These are phyloP conservation scores for Magnolia sinica DNA, from an alignment of 164 flowering plant genomes.

Conservation along the genomic window DNA sequence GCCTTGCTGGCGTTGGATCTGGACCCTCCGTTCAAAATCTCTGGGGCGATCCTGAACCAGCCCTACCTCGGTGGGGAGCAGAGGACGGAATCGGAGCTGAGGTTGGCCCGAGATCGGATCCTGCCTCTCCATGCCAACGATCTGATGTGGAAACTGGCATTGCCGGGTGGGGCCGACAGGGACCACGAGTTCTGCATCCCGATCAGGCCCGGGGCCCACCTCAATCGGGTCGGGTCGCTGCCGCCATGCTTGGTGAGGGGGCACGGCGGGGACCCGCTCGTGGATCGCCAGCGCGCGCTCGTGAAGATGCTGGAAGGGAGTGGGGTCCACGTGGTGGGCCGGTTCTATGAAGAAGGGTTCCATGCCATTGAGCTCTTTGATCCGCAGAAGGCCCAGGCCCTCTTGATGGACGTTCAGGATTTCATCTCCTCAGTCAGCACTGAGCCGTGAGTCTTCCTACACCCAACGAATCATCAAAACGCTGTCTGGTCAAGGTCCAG, in stretches of 20 bases:
- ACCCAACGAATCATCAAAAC: too few relatives aligned
- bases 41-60: constrained; percentile 55
- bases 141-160: constrained; percentile 47
- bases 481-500: too few relatives aligned
- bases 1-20: constrained; percentile 35
- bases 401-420: constrained; percentile 19
- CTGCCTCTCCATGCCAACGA: constrained; percentile 39
- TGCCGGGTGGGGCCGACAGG: constrained; percentile 51
- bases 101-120: constrained; percentile 28
- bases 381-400: constrained; percentile 3
- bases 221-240: constrained; percentile 35
- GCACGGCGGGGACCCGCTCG: constrained; percentile 15
- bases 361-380: constrained; percentile 32
- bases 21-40: constrained; percentile 25
- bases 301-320: constrained; percentile 26
- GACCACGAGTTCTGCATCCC: constrained; percentile 59
- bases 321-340: constrained; percentile 35
- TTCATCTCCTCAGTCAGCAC: constrained; percentile 15
- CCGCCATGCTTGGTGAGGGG: constrained; percentile 34
- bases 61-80: constrained; percentile 50
- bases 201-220: not conserved
- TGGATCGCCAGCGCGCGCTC: constrained; percentile 37
- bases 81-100: constrained; percentile 53
- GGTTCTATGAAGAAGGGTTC: constrained; percentile 31
- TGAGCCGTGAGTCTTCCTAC: not conserved